Conservation (phyloP, 208 protist species). For the Porcisia deanei region DNA sequence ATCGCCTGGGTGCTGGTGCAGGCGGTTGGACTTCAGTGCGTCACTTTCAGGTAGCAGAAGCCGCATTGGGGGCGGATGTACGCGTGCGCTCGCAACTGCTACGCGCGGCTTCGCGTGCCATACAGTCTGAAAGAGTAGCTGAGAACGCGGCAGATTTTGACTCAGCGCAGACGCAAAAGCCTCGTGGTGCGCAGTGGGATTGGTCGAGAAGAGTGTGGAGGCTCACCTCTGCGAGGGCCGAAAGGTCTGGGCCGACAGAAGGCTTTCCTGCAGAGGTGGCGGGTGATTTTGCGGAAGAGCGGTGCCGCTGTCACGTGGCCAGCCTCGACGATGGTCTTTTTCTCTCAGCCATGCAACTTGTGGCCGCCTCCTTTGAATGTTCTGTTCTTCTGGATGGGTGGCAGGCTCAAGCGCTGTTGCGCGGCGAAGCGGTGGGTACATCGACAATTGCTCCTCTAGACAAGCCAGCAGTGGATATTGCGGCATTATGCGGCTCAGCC, state of each 20-base stretch:
- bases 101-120: conserved; percentile 12
- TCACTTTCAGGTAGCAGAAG: conserved; percentile 4
- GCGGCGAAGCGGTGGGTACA: background rate
- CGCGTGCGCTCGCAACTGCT: conserved; percentile 16
- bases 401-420: background rate
- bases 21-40: conserved; percentile 3
- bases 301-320: conserved; percentile 13
- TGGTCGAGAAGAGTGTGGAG: conserved; percentile 26
- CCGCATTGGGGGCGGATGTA: conserved; percentile 7
- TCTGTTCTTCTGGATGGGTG: conserved; percentile 1
- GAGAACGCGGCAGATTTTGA: background rate
- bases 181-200: background rate
- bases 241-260: background rate
- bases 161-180: background rate
- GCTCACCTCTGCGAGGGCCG: conserved; percentile 7
- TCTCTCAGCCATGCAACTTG: conserved; percentile 27
- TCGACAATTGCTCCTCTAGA: background rate
- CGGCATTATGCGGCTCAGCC: background rate
- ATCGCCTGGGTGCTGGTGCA: conserved; percentile 10
- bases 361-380: conserved; percentile 13
- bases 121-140: background rate
- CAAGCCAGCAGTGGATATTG: background rate
- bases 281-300: background rate
- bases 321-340: conserved; percentile 29
- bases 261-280: background rate